Conservation (phyloP, 345 rosid species). For the Gossypioides kirkii region DNA sequence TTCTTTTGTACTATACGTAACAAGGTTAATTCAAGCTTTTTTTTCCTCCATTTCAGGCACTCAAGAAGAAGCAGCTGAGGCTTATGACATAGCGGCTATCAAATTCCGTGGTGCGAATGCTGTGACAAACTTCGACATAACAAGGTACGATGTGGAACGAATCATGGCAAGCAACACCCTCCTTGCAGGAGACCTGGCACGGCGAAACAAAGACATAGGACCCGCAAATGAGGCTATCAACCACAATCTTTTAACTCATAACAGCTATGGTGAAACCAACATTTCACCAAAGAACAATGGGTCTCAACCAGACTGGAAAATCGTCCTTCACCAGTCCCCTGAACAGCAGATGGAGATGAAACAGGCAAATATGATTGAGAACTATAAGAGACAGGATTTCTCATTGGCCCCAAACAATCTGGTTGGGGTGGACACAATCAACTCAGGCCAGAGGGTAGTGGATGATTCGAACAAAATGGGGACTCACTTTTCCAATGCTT, state of each 20-base stretch:
- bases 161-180: constrained; percentile 82
- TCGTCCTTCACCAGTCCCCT: constrained; percentile 31
- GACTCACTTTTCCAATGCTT: constrained; percentile 41
- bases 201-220: constrained; percentile 47
- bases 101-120: constrained; percentile 90
- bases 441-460: constrained; percentile 24
- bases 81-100: constrained; percentile 89
- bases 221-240: constrained; percentile 15
- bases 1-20: not conserved
- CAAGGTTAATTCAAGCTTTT: not conserved
- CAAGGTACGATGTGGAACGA: constrained; percentile 74
- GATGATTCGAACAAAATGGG: constrained; percentile 34
- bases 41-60: constrained; percentile 44
- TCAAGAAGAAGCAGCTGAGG: constrained; percentile 98
- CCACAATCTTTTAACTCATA: constrained; percentile 21
- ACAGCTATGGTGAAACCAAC: constrained; percentile 19
- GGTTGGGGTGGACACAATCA: constrained; percentile 18
- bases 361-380: constrained; percentile 12
- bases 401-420: constrained; percentile 22
- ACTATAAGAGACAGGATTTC: constrained; percentile 27
- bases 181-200: constrained; percentile 70
- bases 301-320: constrained; percentile 36
- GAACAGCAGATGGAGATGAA: constrained; percentile 31
- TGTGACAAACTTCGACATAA: constrained; percentile 84
- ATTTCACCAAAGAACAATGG: constrained; percentile 19